These are phyloP conservation scores for Saccharomycopsis malanga DNA, from an alignment of 805 yeast species.

Conservation along the genomic window DNA sequence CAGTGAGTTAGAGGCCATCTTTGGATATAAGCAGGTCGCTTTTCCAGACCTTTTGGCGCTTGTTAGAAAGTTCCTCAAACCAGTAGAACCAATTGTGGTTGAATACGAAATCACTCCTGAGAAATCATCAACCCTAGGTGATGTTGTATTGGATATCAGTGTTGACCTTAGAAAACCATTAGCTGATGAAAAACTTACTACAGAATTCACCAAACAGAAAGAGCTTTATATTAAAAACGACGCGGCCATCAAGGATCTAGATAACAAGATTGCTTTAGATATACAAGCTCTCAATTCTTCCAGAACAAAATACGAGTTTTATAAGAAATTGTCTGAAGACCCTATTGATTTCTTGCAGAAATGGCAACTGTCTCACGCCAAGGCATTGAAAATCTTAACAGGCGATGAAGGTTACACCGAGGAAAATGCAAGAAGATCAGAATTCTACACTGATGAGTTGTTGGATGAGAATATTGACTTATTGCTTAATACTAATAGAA, in stretches of 20 bases:
- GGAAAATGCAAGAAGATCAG: conserved; percentile 78
- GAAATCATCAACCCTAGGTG: conserved; percentile 73
- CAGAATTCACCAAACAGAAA: conserved; percentile 28
- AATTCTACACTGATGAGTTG: conserved; percentile 73
- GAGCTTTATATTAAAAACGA: conserved; percentile 35
- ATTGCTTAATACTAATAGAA: conserved; percentile 48
- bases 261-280: conserved; percentile 38
- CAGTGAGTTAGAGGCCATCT: conserved; percentile 36
- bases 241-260: conserved; percentile 35
- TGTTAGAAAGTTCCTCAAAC: conserved; percentile 59
- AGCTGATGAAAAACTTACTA: conserved; percentile 28
- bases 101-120: conserved; percentile 74
- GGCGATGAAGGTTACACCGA: conserved; percentile 90
- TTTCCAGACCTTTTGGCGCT: conserved; percentile 62
- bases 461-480: conserved; percentile 74
- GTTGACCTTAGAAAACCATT: conserved; percentile 41
- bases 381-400: conserved; percentile 75
- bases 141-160: conserved; percentile 67
- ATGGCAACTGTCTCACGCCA: conserved; percentile 75
- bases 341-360: conserved; percentile 70
- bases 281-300: conserved; percentile 45
- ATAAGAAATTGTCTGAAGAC: conserved; percentile 60
- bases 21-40: conserved; percentile 46
- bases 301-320: conserved; percentile 70
- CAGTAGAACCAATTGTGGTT: conserved; percentile 72